Conservation (phyloP, 208 protist genomes). For the Acanthamoeba royreba region DNA sequence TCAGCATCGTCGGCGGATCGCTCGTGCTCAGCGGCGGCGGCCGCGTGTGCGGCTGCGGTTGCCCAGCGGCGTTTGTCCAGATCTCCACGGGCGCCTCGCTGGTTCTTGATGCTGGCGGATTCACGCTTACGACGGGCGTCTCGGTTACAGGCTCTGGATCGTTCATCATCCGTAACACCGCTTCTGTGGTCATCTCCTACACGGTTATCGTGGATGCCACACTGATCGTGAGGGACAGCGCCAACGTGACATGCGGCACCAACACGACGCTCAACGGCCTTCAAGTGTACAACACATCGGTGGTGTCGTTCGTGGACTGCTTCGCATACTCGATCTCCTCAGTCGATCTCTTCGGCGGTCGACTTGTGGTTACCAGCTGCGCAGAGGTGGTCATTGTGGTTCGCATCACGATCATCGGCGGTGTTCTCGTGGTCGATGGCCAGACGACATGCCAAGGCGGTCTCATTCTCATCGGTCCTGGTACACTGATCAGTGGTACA, state of each 20-base stretch:
- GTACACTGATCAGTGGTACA: background rate
- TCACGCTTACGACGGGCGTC: background rate
- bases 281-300: background rate
- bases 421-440: background rate
- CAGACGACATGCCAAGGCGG: background rate
- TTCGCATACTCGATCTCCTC: background rate
- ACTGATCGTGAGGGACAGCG: background rate
- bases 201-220: background rate
- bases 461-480: background rate
- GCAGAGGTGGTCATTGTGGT: background rate
- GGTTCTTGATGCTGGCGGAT: background rate
- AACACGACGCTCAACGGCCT: background rate
- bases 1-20: background rate
- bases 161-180: background rate
- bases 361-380: background rate
- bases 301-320: conserved; percentile 12
- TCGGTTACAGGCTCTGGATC: background rate
- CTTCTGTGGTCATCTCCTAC: background rate
- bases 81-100: background rate
- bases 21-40: background rate
- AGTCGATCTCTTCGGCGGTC: background rate
- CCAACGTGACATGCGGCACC: background rate
- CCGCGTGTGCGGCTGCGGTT: no score
- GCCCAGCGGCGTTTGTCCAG: background rate
- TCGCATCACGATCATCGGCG: background rate